Conservation (phyloP, 1,139 yeast genomes). For the Blastobotrys apis region DNA sequence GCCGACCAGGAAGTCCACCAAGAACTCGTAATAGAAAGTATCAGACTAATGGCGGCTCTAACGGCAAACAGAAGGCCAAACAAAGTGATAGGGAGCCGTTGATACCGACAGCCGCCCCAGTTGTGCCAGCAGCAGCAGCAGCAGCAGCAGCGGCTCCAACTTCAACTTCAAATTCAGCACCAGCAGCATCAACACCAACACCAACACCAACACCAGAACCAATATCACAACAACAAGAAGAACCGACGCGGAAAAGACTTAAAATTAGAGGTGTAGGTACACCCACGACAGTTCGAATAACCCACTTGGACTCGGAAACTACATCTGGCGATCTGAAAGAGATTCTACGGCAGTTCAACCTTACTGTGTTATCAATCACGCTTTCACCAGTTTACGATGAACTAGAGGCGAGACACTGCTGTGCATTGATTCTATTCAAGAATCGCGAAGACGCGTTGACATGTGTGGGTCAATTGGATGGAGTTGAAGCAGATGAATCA, state of each 20-base stretch:
- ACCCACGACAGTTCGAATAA: slow-evolving; percentile 16
- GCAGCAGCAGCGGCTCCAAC: neutral
- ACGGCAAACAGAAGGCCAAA: slow-evolving; percentile 1
- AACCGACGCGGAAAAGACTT: slow-evolving; percentile 11
- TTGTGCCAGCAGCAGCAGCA: too few species aligned
- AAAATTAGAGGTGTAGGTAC: slow-evolving; percentile 19
- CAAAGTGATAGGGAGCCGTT: too few species aligned
- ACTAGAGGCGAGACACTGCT: slow-evolving; percentile 9
- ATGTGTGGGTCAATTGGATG: slow-evolving; percentile 16
- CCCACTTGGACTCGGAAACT: slow-evolving; percentile 16
- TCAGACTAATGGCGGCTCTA: neutral
- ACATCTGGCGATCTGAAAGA: slow-evolving; percentile 16
- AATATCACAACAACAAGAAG: neutral
- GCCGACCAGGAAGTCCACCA: too few species aligned
- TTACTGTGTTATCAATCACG: slow-evolving; percentile 9
- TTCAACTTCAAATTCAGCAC: neutral
- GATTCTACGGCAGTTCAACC: slow-evolving; percentile 13
- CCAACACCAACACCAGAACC: neutral
- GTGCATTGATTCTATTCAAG: slow-evolving; percentile 14
- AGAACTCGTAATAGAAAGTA: too few species aligned
- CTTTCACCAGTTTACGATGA: slow-evolving; percentile 16
- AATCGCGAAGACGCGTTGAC: slow-evolving; percentile 17
- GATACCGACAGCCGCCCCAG: too few species aligned
- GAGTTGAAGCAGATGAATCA: slow-evolving; percentile 17
- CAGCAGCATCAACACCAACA: neutral